A percentile compares a stretch with the other conserved stretches of the same genome.
These are phyloP conservation scores for Saccharum hybrid DNA, from an alignment of 202 grass and related monocot genomes.

Conservation along the genomic window DNA sequence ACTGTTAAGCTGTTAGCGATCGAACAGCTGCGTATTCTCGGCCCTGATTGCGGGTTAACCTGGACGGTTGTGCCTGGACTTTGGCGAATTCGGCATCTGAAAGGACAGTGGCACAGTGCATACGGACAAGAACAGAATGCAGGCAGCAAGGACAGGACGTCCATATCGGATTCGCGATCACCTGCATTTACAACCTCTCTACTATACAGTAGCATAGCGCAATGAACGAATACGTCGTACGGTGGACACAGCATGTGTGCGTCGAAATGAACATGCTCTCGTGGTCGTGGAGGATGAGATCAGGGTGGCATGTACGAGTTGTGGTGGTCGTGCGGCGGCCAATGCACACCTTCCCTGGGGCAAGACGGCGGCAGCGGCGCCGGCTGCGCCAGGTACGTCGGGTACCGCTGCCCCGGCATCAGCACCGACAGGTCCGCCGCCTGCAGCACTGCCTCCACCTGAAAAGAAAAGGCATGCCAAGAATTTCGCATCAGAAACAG, in stretches of 20 bases:
- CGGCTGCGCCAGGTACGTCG: constrained; percentile 84
- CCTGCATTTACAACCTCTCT: constrained; percentile 29
- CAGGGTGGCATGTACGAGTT: constrained; percentile 48
- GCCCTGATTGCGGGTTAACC: not conserved
- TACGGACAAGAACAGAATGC: constrained; percentile 6
- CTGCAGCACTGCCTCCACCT: constrained; percentile 53
- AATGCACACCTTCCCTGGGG: constrained; percentile 76
- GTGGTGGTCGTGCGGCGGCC: constrained; percentile 72
- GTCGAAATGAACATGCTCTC: not conserved
- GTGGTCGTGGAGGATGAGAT: not conserved
- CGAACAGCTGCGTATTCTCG: constrained; percentile 10
- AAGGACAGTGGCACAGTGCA: not conserved
- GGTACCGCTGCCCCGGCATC: constrained; percentile 86
- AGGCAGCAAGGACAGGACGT: constrained; percentile 16
- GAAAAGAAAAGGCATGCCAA: not conserved
- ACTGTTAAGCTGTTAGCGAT: not conserved
- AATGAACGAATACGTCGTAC: not conserved
- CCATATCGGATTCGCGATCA: constrained; percentile 14
- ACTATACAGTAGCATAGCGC: constrained; percentile 34
- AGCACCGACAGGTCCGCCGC: constrained; percentile 68
- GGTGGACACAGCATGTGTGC: not conserved
- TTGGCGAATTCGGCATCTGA: not conserved
- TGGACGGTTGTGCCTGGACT: constrained; percentile 12
- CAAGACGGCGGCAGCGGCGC: constrained; percentile 73
- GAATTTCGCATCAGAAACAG: constrained; percentile 9